Base-by-base conservation (phyloP, 108 stramenopile genomes). In the Conticribra guillardii region DNA sequence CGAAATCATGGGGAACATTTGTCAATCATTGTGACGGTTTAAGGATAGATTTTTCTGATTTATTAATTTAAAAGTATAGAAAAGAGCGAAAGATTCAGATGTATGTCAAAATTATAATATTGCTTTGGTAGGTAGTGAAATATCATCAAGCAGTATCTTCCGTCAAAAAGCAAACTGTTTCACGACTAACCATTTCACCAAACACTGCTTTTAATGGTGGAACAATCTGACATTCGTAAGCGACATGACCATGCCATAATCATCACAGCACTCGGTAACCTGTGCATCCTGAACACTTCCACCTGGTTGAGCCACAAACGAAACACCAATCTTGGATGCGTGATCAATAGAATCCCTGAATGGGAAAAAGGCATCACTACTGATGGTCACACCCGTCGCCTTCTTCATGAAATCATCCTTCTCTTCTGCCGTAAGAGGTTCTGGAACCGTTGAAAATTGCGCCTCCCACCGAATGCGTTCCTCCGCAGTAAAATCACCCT, bases 331-430 rank as follows among this genome's bases (percentile, higher is more conserved):
- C 89, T 96, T 97, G 72, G 95, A 92, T 26, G 97, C 97, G 73
- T 96, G 96, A 84, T 99, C 99, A 77, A 99, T 98, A 23, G 92
- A 93, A 84, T 99, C 99, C 41, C 98, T 88, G 84, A 99, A 99
- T 4, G 99, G 99, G 83, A 98, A 99, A 89, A 99, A 99, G 24
- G 99, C 99, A 72, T 99, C 99, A 41, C 92, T 94, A 41, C 91
- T 88, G 52, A 98, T 88, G 34, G 85, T 82, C 22, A 99, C 89
- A 2, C 97, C 98, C 14, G 67, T 73, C 22, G 93, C 81, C 23
- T 69, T 58, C 66, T 87, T 85, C 81, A 97, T 69, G 75, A 96
- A 98, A 14, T 79, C 97, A 26, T 84, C 82, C 89, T 97, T 97
- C 71, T 97, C 97, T n/a, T 76, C 90, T 24, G 76, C 82, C 5